Conservation (phyloP, 2,329 filamentous ascomycete species). For the Pseudogymnoascus sp. region DNA sequence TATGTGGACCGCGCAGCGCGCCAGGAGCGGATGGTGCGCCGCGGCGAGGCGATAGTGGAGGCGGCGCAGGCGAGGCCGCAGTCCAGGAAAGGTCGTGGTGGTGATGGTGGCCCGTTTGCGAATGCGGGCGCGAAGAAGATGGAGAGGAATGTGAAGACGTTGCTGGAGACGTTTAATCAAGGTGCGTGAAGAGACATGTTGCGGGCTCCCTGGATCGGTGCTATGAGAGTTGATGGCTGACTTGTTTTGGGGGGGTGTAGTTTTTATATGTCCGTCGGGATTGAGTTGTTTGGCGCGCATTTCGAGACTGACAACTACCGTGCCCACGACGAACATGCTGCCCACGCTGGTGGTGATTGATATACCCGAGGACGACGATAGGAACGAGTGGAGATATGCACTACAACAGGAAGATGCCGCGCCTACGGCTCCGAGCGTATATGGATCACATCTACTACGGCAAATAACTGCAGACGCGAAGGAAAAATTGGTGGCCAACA, state of each 20-base stretch:
- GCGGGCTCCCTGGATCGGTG: not conserved
- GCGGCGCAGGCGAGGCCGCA: no score
- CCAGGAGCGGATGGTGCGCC: slow-evolving; percentile 31
- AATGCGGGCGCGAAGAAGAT: slow-evolving; percentile 10
- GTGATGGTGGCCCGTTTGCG: not conserved
- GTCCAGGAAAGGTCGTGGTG: slow-evolving; percentile 18
- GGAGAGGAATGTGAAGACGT: slow-evolving; percentile 37
- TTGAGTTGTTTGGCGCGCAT: slow-evolving; percentile 45
- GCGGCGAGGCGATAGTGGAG: slow-evolving; percentile 25
- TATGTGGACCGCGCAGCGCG: slow-evolving; percentile 36
- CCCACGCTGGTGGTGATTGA: slow-evolving; percentile 51
- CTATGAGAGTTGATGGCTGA: not conserved
- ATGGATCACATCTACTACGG: not conserved
- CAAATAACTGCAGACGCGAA: slow-evolving; percentile 7
- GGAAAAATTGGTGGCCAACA: slow-evolving; percentile 18
- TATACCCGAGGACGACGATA: slow-evolving; percentile 37
- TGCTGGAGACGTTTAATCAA: slow-evolving; percentile 45
- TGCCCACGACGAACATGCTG: slow-evolving; percentile 37
- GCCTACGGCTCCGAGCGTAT: not conserved
- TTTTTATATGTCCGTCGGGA: slow-evolving; percentile 46
- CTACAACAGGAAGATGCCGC: not conserved
- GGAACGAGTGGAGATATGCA: not conserved
- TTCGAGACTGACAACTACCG: slow-evolving; percentile 42
- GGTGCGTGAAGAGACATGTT: slow-evolving; percentile 33
- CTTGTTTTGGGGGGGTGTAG: slow-evolving; percentile 25